phyloP scores from a whole-genome alignment of 495 filamentous ascomycete genomes.

The Xylaria intraflava region DNA sequence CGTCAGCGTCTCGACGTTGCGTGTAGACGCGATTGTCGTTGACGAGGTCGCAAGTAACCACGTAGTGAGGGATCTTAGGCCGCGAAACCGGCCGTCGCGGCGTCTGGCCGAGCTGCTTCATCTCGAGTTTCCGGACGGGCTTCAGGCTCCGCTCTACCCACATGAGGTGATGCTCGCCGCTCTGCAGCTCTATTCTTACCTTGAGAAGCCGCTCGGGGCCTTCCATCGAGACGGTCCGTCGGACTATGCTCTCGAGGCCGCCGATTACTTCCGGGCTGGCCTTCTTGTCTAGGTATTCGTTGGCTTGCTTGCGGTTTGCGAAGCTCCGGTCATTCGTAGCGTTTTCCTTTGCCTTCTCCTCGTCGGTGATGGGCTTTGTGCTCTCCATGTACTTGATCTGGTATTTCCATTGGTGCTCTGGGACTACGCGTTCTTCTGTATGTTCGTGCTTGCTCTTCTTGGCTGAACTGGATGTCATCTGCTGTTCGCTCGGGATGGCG shows the following conservation, averaged over 20 bases:
- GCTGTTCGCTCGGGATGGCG: no score
- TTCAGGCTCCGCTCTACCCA: conserved; percentile 4
- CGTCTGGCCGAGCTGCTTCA: neutral
- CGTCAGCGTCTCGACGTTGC: neutral
- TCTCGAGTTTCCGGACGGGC: neutral
- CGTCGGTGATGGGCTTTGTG: neutral
- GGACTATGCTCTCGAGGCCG: neutral
- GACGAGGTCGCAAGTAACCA: conserved; percentile 3
- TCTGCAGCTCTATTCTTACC: neutral
- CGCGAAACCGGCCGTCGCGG: neutral
- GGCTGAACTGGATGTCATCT: no score
- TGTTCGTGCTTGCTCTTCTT: no score
- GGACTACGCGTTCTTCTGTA: neutral
- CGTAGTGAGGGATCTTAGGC: conserved; percentile 1
- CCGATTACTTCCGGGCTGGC: neutral
- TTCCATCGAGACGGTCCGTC: neutral
- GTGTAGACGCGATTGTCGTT: neutral
- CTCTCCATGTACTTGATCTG: neutral
- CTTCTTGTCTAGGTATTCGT: conserved; percentile 7
- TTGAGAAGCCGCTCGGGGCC: neutral
- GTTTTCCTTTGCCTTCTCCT: neutral
- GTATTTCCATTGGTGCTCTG: conserved; percentile 1
- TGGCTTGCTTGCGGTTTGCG: conserved; percentile 6
- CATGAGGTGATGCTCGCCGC: neutral
- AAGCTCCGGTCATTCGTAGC: neutral